These are phyloP conservation scores for Trichoderma afroharzianum DNA, from an alignment of 2,329 filamentous ascomycete genomes.

Conservation along the genomic window DNA sequence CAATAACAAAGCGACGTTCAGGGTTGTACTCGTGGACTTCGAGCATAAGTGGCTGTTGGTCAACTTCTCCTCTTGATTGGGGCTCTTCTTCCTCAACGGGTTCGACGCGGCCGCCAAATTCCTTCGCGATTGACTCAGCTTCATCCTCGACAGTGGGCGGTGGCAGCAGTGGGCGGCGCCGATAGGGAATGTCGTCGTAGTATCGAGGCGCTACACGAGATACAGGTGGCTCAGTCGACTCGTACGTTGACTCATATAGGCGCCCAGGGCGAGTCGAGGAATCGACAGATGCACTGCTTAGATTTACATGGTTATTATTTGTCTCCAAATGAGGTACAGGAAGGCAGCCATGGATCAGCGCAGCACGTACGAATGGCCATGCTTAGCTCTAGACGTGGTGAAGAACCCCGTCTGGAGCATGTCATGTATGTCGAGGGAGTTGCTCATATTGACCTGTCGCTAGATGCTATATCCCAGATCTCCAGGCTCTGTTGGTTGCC, in stretches of 20 bases:
- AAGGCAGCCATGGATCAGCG: neutral
- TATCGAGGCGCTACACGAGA: conserved; percentile 8
- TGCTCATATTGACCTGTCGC: conserved; percentile 38
- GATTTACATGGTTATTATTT: conserved; percentile 7
- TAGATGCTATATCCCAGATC: neutral
- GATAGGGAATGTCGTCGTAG: conserved; percentile 11
- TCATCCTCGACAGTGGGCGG: conserved; percentile 69
- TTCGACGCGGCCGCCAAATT: conserved; percentile 43
- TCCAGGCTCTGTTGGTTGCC: neutral
- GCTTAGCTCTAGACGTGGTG: conserved; percentile 43
- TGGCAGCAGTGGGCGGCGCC: conserved; percentile 48
- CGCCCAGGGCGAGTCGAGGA: neutral
- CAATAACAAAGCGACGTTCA: conserved; percentile 63
- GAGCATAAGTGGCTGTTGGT: conserved; percentile 65
- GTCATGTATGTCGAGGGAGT: conserved; percentile 42
- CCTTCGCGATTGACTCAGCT: conserved; percentile 56
- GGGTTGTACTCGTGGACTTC: conserved; percentile 58
- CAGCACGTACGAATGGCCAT: conserved; percentile 27
- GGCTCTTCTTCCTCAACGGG: conserved; percentile 49
- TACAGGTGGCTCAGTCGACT: conserved; percentile 16
- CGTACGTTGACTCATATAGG: conserved; percentile 9
- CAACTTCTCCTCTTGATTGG: conserved; percentile 58
- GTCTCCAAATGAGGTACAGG: neutral
- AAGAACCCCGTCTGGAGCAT: conserved; percentile 50
- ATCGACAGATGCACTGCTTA: conserved; percentile 22